Evolutionary conservation across 352 stramenopile genomes (phyloP).

Genomic region (Globisporangium acanthophoron): DNA sequence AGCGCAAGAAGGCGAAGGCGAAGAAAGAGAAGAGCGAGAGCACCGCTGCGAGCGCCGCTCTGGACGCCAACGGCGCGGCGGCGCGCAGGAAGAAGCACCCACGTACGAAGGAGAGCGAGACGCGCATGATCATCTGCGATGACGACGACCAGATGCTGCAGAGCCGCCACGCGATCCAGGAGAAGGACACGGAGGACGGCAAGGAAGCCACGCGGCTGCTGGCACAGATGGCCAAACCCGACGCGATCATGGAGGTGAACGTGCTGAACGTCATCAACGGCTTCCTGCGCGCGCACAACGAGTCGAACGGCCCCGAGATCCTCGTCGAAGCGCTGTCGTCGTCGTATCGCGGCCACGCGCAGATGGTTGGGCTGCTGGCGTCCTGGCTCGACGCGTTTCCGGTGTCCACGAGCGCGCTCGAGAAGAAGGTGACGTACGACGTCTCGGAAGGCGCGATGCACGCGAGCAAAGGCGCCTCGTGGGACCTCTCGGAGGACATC

Average conservation of each 20-base stretch:
- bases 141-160: slow-evolving; percentile 38
- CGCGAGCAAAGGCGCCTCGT: slow-evolving; percentile 62
- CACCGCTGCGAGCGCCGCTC: not conserved
- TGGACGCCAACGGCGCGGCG: not conserved
- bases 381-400: slow-evolving; percentile 75
- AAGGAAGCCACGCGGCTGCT: slow-evolving; percentile 71
- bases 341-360: slow-evolving; percentile 79
- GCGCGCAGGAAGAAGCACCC: slow-evolving; percentile 11
- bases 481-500: slow-evolving; percentile 72
- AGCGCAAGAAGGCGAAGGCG: slow-evolving; percentile 12
- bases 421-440: slow-evolving; percentile 77
- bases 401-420: slow-evolving; percentile 46
- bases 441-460: slow-evolving; percentile 57
- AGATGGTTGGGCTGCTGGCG: slow-evolving; percentile 84
- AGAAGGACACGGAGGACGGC: slow-evolving; percentile 63
- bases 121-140: slow-evolving; percentile 82
- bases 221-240: slow-evolving; percentile 58
- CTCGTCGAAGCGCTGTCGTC: slow-evolving; percentile 83
- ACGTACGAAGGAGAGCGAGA: slow-evolving; percentile 44
- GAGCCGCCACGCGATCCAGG: slow-evolving; percentile 26
- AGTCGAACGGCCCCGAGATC: slow-evolving; percentile 79
- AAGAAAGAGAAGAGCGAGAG: slow-evolving; percentile 13
- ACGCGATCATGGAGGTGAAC: slow-evolving; percentile 83
- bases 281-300: slow-evolving; percentile 73
- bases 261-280: slow-evolving; percentile 79